A percentile compares a stretch with the other conserved stretches of the same genome.
These are phyloP conservation scores for Macrophomina tecta DNA, from an alignment of 2,329 filamentous ascomycete species.

Conservation along the genomic window DNA sequence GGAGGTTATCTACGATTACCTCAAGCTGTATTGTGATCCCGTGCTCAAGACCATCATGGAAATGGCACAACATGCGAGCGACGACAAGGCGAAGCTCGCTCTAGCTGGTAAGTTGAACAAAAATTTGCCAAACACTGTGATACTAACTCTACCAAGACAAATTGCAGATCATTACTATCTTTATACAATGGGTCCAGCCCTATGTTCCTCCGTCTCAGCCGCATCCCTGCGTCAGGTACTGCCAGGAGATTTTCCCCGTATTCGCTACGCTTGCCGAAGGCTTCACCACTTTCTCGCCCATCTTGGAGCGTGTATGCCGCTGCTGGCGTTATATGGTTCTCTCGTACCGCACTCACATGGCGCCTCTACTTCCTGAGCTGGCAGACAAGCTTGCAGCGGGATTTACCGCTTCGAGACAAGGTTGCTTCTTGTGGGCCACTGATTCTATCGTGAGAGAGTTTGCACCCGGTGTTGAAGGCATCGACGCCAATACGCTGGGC, in stretches of 20 bases:
- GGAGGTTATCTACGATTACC: slow-evolving; percentile 78
- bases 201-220: slow-evolving; percentile 73
- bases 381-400: slow-evolving; percentile 87
- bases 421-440: slow-evolving; percentile 98
- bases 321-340: slow-evolving; percentile 98
- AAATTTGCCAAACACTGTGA: background rate
- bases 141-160: slow-evolving; percentile 65
- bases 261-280: slow-evolving; percentile 85
- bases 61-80: slow-evolving; percentile 83
- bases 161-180: slow-evolving; percentile 88
- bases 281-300: slow-evolving; percentile 84
- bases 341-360: slow-evolving; percentile 88
- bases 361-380: slow-evolving; percentile 80
- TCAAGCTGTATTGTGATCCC: slow-evolving; percentile 94
- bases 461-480: slow-evolving; percentile 84
- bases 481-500: slow-evolving; percentile 80
- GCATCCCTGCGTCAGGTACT: slow-evolving; percentile 94
- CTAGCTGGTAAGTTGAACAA: slow-evolving; percentile 72
- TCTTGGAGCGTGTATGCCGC: slow-evolving; percentile 90
- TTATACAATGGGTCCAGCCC: slow-evolving; percentile 79
- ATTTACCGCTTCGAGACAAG: slow-evolving; percentile 85
- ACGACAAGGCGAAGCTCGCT: slow-evolving; percentile 82
- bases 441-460: slow-evolving; percentile 95
- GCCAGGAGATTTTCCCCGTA: slow-evolving; percentile 89
- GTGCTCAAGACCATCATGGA: slow-evolving; percentile 83